Base-by-base conservation (phyloP, 371 early-diverging fungal genomes). In the Haplosporangium sp. region DNA sequence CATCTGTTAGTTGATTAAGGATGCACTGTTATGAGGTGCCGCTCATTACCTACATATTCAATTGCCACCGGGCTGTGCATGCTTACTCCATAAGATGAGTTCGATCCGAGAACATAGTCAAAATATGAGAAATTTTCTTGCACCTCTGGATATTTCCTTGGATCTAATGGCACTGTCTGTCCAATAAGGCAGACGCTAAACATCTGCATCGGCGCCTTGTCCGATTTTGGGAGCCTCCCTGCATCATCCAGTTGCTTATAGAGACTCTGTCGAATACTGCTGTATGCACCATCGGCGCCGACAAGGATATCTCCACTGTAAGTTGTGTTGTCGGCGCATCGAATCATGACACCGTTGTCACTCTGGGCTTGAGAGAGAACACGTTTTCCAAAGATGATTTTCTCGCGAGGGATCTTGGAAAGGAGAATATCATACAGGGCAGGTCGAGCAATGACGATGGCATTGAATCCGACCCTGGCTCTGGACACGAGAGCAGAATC, bases 211-310 rank as follows among this genome's bases (percentile, higher is more conserved):
- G 10, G 14, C 10, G 52, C 10, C 13, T 61, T 54, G 21, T 73
- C 63, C 0, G 21, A 13, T 13, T 41, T 18, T 3, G 67, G 62
- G 2, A 73, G 47, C 0, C 13, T 47, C 3, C 56, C 56, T 7
- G 56, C 55, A 0, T 18, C 10, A 20, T 50, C 41, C 29, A 73
- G 21, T 3, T 55, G 40, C 13, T 52, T 38, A 21, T 73, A 73
- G 12, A 66, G 36, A 9, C 29, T 38, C 23, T 73, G 73, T 6
- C 73, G 66, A 3, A 73, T 63, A 20, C 62, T 59, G 18, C 55
- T 54, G 23, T 67, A 66, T 0, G 66, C 62, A 13, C 73, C 73
- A 36, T 73, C 73, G 1, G 73, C 66, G 1, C 73, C 73, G 0
- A 73, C 53, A 6, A 73, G 43, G 16, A 73, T 66, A n/a, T 73